Evolutionary conservation across 768 basidiomycete species (phyloP).

Genomic region (Phaeotremella skinneri): DNA sequence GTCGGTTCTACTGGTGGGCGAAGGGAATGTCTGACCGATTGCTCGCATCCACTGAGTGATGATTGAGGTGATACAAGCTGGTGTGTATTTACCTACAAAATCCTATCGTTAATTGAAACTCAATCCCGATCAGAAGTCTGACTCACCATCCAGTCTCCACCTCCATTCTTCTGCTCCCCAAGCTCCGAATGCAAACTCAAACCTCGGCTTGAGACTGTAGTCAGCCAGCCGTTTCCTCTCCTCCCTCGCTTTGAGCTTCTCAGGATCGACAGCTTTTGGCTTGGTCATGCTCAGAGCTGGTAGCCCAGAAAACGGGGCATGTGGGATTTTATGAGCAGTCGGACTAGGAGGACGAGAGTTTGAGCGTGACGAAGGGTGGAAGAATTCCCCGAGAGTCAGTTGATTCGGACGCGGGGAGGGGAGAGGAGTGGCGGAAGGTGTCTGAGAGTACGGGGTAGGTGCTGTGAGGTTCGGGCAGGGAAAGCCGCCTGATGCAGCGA

Average conservation of each 20-base stretch:
- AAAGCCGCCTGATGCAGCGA: conserved; percentile 34
- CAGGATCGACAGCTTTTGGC: conserved; percentile 31
- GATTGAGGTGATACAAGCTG: conserved; percentile 32
- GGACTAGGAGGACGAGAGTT: conserved; percentile 5
- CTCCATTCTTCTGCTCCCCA: conserved; percentile 37
- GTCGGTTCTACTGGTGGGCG: conserved; percentile 13
- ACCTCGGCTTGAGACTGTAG: conserved; percentile 38
- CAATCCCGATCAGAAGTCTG: background rate
- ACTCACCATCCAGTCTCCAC: conserved; percentile 43
- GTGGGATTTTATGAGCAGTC: background rate
- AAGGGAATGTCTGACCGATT: conserved; percentile 30
- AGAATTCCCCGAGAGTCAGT: conserved; percentile 19
- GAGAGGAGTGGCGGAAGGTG: conserved; percentile 40
- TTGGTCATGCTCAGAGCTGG: conserved; percentile 37
- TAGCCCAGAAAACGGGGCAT: conserved; percentile 20
- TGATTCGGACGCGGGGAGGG: conserved; percentile 30
- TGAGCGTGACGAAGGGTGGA: background rate
- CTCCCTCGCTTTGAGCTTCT: conserved; percentile 22
- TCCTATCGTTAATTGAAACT: background rate
- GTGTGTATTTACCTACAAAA: conserved; percentile 37
- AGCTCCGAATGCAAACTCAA: conserved; percentile 40
- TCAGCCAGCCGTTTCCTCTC: conserved; percentile 37
- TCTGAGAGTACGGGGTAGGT: conserved; percentile 41
- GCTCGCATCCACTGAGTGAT: conserved; percentile 32
- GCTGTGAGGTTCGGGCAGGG: conserved; percentile 47